These are phyloP conservation scores for Verticillium isaacii DNA, from an alignment of 2,329 filamentous ascomycete species.

Conservation along the genomic window DNA sequence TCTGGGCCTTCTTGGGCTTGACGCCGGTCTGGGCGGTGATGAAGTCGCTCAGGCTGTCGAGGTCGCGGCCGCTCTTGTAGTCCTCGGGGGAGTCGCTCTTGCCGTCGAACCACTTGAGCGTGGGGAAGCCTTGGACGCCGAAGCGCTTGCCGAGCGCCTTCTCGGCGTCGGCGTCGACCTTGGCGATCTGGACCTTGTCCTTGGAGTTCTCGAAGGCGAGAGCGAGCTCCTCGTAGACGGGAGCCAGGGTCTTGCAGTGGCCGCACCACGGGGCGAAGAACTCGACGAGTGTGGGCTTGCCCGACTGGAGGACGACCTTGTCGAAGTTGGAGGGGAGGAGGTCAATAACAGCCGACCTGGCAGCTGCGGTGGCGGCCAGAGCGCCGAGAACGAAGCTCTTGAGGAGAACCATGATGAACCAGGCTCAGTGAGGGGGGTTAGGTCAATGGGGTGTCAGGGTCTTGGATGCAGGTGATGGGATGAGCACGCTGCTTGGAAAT, in stretches of 20 bases:
- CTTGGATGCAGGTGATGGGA: neutral
- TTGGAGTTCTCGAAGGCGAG: slow-evolving; percentile 65
- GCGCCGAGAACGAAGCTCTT: slow-evolving; percentile 57
- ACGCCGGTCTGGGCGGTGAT: slow-evolving; percentile 83
- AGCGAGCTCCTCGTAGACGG: slow-evolving; percentile 89
- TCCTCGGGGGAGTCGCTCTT: slow-evolving; percentile 82
- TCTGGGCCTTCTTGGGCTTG: slow-evolving; percentile 71
- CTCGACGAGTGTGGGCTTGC: slow-evolving; percentile 93
- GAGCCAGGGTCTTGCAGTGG: slow-evolving; percentile 97
- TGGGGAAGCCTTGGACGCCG: slow-evolving; percentile 91
- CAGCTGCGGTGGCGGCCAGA: slow-evolving; percentile 51
- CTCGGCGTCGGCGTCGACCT: slow-evolving; percentile 92
- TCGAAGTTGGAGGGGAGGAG: slow-evolving; percentile 91
- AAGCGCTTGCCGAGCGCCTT: slow-evolving; percentile 79
- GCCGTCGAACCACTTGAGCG: slow-evolving; percentile 95
- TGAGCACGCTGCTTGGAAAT: slow-evolving; percentile 27
- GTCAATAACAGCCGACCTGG: slow-evolving; percentile 82
- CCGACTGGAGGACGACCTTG: slow-evolving; percentile 78
- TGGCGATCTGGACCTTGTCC: slow-evolving; percentile 78
- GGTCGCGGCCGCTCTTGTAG: slow-evolving; percentile 80
- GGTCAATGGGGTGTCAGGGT: neutral
- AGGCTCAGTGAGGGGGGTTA: neutral
- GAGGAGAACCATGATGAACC: slow-evolving; percentile 46
- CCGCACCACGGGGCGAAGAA: slow-evolving; percentile 99
- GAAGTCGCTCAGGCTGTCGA: slow-evolving; percentile 79